Evolutionary conservation across 495 filamentous ascomycete genomes (phyloP), one percentile per base, ranked within the genome.

Genomic region (Pyronema domesticum): DNA sequence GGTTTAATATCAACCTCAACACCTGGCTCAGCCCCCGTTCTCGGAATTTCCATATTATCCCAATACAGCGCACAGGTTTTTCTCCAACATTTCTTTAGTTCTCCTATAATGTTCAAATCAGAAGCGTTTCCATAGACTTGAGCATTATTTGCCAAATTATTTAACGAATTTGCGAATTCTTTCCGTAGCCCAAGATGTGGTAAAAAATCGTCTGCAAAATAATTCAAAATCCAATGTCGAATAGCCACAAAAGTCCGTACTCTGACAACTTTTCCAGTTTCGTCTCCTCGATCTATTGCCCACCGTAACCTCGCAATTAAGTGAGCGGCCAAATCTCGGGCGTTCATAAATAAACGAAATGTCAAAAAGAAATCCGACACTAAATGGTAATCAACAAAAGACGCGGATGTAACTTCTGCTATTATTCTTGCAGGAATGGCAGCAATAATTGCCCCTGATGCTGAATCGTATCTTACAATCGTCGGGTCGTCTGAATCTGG

Each of bases 341-440:
- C 72, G 0, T 85, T 77, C 54, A 96, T 70, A 62, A 94, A 99
- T 6, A 80, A 76, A 19, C 91, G 86, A 60, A 83, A 96, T 0
- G 93, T 96, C 37, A 98, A 79, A 63, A 99, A 99, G 71, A 99
- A 99, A 68, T 96, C 91, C 0, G 93, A 95, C 0, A 99, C 76
- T 6, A 99, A 76, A 64, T 96, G 89, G 68, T 99, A 99, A 67
- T 99, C 91, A 57, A 99, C 77, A 66, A 96, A 95, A 47, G 79
- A 83, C 15, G 89, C 85, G 14, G 93, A 96, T 3, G 91, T 96
- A 55, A 99, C 94, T 67, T 99, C 86, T n/a, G 89, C 89, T 45
- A 99, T 85, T 36, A 99, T 78, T 10, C 93, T 80, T 7, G 87
- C 83, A 1, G 89, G 87, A 0, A 87, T 95, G 13, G 93, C 91